These are phyloP conservation scores for Peronospora farinosa DNA, from an alignment of 352 stramenopile species.

Conservation along the genomic window DNA sequence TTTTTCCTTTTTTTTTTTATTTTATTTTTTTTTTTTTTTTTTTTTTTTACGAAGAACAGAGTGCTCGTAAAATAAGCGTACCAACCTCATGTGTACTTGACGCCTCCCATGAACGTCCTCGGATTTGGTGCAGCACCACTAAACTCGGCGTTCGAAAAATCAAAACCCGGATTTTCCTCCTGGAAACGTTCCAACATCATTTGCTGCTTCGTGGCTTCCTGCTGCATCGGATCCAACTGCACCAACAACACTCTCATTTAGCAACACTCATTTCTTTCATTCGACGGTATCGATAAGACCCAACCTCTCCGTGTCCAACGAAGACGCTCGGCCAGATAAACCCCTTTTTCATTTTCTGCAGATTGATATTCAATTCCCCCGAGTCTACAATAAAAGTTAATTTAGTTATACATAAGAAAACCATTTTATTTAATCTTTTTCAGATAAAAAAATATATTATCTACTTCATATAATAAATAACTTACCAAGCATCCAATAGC, in stretches of 20 bases:
- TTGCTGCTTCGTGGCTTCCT: conserved; percentile 92
- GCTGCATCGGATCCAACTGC: conserved; percentile 85
- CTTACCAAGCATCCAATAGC: conserved; percentile 93
- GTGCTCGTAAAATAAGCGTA: background rate
- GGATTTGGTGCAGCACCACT: conserved; percentile 94
- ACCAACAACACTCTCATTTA: background rate
- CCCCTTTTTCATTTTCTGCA: conserved; percentile 95
- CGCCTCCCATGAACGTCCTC: conserved; percentile 95
- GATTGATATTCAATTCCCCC: conserved; percentile 87
- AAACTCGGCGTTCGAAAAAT: conserved; percentile 97
- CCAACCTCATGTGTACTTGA: conserved; percentile 70
- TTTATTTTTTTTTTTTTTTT: too few relatives aligned
- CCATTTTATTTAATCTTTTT: background rate
- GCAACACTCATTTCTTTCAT: too few relatives aligned
- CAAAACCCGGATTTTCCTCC: conserved; percentile 97
- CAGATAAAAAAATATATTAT: too few relatives aligned
- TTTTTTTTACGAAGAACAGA: too few relatives aligned
- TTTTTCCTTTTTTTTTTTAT: too few relatives aligned
- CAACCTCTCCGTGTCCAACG: conserved; percentile 73
- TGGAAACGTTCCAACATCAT: conserved; percentile 98
- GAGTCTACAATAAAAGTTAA: conserved; percentile 42
- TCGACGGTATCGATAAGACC: background rate
- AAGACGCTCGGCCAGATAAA: conserved; percentile 91
- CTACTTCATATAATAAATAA: background rate
- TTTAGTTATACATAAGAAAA: background rate